Evolutionary conservation across 2,329 filamentous ascomycete genomes (phyloP).

Genomic region (Coniochaeta hoffmannii): DNA sequence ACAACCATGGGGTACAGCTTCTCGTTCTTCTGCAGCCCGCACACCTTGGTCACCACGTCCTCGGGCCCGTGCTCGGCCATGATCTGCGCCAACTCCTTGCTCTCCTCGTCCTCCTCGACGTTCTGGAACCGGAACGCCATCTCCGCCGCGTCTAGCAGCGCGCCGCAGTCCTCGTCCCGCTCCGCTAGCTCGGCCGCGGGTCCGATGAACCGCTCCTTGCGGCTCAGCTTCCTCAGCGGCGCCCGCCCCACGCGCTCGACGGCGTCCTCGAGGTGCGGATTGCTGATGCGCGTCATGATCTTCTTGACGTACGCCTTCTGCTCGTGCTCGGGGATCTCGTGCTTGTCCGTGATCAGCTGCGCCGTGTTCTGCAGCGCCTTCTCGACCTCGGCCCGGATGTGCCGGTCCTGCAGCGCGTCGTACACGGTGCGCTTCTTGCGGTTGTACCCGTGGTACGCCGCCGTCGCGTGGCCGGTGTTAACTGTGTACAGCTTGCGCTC

Average conservation of each 20-base stretch:
- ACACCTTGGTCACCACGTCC: conserved; percentile 72
- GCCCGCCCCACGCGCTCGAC: conserved; percentile 94
- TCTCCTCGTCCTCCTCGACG: conserved; percentile 87
- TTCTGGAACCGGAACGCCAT: conserved; percentile 95
- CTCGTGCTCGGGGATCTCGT: conserved; percentile 65
- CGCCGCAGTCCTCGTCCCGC: conserved; percentile 62
- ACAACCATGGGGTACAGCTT: conserved; percentile 71
- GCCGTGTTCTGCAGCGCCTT: conserved; percentile 81
- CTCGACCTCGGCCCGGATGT: conserved; percentile 73
- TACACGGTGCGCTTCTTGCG: conserved; percentile 81
- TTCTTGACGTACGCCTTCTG: conserved; percentile 85
- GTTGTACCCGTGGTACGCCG: conserved; percentile 90
- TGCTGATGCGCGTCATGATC: conserved; percentile 89
- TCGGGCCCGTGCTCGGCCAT: conserved; percentile 67
- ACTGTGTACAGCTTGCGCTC: conserved; percentile 99
- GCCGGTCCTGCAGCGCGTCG: conserved; percentile 74
- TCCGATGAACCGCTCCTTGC: conserved; percentile 93
- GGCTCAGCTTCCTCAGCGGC: conserved; percentile 84
- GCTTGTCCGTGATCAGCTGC: conserved; percentile 77
- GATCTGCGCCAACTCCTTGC: conserved; percentile 74
- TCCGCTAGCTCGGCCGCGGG: conserved; percentile 87
- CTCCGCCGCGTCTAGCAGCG: conserved; percentile 76
- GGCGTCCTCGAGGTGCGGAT: conserved; percentile 84
- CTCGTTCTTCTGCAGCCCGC: conserved; percentile 69
- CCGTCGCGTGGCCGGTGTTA: conserved; percentile 95